Conservation (phyloP, 2,329 filamentous ascomycete genomes). For the Parastagonospora avenae region DNA sequence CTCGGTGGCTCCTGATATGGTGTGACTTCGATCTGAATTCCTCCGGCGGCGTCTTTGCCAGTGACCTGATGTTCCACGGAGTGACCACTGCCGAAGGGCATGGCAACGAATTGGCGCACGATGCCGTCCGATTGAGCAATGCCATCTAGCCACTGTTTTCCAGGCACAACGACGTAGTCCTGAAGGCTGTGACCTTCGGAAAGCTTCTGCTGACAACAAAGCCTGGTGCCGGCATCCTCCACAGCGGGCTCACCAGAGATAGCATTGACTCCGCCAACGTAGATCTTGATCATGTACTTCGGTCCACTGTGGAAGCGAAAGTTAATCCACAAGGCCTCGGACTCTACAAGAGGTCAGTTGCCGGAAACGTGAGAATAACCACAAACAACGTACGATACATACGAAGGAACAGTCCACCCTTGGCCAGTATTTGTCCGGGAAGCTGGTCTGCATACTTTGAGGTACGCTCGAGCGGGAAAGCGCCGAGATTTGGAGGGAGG, state of each 20-base stretch:
- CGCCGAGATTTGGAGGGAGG: conserved; percentile 18
- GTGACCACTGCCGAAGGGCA: conserved; percentile 51
- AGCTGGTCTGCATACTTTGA: conserved; percentile 37
- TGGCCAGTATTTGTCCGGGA: too few relatives aligned
- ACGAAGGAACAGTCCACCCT: conserved; percentile 54
- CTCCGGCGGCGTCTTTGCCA: conserved; percentile 48
- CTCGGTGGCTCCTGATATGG: conserved; percentile 34
- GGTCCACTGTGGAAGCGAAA: too few relatives aligned
- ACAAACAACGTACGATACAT: conserved; percentile 54
- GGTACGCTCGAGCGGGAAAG: conserved; percentile 14
- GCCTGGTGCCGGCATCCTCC: conserved; percentile 17
- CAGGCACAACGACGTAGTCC: conserved; percentile 52
- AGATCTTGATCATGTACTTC: conserved; percentile 49
- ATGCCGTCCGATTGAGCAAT: conserved; percentile 42
- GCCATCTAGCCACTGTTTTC: conserved; percentile 52
- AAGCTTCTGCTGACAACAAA: conserved; percentile 5
- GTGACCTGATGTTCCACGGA: conserved; percentile 55
- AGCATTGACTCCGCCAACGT: conserved; percentile 50
- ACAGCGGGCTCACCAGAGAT: conserved; percentile 46
- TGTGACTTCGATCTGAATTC: conserved; percentile 54
- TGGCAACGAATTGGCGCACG: conserved; percentile 57
- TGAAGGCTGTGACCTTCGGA: too few relatives aligned
- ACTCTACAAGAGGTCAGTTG: conserved; percentile 20
- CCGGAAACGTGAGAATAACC: background rate
- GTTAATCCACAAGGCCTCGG: conserved; percentile 53